Percentiles rank a stretch among this genome's conserved stretches.
phyloP scores from a whole-genome alignment of 148 eudicot species.

The Silene latifolia region DNA sequence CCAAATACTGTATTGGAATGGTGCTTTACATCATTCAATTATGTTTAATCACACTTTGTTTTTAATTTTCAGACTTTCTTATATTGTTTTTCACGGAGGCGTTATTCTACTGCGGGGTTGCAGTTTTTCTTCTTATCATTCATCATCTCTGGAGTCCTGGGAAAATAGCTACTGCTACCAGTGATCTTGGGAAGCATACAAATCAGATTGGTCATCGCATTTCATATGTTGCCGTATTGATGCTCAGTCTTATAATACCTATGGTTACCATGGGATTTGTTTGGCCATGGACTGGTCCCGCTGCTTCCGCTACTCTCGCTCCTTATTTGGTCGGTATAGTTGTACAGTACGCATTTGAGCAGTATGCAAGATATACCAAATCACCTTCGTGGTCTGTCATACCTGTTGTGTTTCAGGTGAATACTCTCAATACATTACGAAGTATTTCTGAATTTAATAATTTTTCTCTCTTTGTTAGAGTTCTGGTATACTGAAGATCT shows the following conservation, averaged over 20 bases:
- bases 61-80: conserved; percentile 70
- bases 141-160: conserved; percentile 58
- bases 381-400: conserved; percentile 91
- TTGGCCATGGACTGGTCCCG: conserved; percentile 99
- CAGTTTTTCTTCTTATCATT: conserved; percentile 62
- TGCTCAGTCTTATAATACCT: conserved; percentile 83
- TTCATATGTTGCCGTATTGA: conserved; percentile 74
- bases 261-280: conserved; percentile 98
- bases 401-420: conserved; percentile 83
- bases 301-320: conserved; percentile 97
- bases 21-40: not conserved
- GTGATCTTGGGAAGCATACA: conserved; percentile 29
- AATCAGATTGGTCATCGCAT: conserved; percentile 62
- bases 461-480: not conserved
- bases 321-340: conserved; percentile 99
- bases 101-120: conserved; percentile 84
- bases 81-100: conserved; percentile 96
- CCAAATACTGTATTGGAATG: not conserved
- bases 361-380: conserved; percentile 62
- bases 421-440: not conserved
- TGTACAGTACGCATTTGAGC: conserved; percentile 95
- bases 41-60: not conserved
- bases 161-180: conserved; percentile 32
- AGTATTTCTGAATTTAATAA: not conserved
- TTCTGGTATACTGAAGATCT: not conserved